Evolutionary conservation across 2,329 filamentous ascomycete species (phyloP).

Genomic region (Ophiognomonia clavigignenti-juglandacearum): DNA sequence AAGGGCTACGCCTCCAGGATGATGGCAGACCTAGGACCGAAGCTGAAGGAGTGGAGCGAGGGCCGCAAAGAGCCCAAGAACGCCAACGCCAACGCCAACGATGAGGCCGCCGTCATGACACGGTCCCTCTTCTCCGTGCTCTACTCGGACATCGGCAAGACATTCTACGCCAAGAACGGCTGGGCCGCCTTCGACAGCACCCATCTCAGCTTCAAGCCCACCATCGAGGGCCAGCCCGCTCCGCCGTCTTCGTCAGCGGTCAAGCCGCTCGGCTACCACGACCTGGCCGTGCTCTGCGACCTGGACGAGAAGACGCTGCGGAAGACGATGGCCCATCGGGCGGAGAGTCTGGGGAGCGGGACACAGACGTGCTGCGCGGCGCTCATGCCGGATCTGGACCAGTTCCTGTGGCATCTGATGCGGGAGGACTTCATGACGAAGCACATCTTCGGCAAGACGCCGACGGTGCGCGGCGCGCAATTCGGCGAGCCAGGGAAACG

Average conservation of each 20-base stretch:
- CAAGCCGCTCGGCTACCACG: conserved; percentile 49
- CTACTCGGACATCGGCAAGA: conserved; percentile 81
- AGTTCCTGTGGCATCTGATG: conserved; percentile 71
- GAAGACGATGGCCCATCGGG: conserved; percentile 36
- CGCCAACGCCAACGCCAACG: conserved; percentile 18
- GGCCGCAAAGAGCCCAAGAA: conserved; percentile 13
- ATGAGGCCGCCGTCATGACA: conserved; percentile 25
- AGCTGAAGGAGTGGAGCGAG: conserved; percentile 29
- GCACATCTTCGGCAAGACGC: conserved; percentile 52
- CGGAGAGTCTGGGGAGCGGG: conserved; percentile 25
- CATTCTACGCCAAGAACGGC: conserved; percentile 71
- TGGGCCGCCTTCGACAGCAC: conserved; percentile 72
- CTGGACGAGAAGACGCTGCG: conserved; percentile 61
- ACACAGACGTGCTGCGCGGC: conserved; percentile 52
- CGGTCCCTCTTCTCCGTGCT: conserved; percentile 67
- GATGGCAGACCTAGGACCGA: conserved; percentile 58
- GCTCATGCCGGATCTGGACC: conserved; percentile 59
- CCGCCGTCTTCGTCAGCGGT: conserved; percentile 20
- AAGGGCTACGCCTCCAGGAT: conserved; percentile 74
- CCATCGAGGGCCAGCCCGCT: conserved; percentile 9
- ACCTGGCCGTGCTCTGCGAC: conserved; percentile 57
- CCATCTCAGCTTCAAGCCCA: conserved; percentile 61
- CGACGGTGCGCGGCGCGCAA: conserved; percentile 66
- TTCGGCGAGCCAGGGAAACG: conserved; percentile 47
- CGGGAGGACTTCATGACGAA: conserved; percentile 74